A percentile compares a stretch with the other conserved stretches of the same genome.
Conservation (phyloP, 73 alveolate species). For the Symbiodinium pilosum region DNA sequence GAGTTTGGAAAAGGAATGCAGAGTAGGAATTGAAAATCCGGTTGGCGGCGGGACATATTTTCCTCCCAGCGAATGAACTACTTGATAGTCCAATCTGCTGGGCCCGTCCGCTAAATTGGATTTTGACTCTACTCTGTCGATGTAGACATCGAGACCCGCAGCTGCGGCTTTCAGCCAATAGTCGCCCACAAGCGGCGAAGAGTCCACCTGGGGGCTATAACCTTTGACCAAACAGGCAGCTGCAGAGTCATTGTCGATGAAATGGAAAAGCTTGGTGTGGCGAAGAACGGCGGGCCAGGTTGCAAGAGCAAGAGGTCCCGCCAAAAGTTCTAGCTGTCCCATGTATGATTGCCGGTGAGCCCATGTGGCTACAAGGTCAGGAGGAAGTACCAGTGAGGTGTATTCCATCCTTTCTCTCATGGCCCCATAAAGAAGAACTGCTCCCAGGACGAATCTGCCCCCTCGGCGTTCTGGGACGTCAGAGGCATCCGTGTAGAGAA, state of each 20-base stretch:
- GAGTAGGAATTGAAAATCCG: no score
- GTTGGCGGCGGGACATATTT: no score
- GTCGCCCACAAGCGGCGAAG: not conserved
- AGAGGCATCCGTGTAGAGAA: conserved; percentile 40
- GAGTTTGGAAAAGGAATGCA: no score
- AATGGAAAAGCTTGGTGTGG: not conserved
- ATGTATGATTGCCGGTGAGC: not conserved
- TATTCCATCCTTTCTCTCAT: no score
- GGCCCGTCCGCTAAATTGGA: conserved; percentile 49
- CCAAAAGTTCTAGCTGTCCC: not conserved
- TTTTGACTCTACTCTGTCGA: conserved; percentile 13
- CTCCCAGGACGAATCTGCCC: not conserved
- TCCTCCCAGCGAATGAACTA: no score
- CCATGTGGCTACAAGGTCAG: not conserved
- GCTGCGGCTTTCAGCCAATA: not conserved
- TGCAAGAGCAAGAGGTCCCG: not conserved
- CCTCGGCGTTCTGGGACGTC: not conserved
- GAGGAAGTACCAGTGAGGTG: not conserved
- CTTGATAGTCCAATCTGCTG: no score
- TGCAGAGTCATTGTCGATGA: not conserved
- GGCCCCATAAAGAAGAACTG: not conserved
- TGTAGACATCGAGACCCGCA: not conserved
- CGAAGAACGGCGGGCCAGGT: not conserved
- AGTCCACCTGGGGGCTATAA: not conserved
- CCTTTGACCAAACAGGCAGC: not conserved